Base-by-base conservation (phyloP, 1,139 yeast species). In the Saccharomyces hybrid region DNA sequence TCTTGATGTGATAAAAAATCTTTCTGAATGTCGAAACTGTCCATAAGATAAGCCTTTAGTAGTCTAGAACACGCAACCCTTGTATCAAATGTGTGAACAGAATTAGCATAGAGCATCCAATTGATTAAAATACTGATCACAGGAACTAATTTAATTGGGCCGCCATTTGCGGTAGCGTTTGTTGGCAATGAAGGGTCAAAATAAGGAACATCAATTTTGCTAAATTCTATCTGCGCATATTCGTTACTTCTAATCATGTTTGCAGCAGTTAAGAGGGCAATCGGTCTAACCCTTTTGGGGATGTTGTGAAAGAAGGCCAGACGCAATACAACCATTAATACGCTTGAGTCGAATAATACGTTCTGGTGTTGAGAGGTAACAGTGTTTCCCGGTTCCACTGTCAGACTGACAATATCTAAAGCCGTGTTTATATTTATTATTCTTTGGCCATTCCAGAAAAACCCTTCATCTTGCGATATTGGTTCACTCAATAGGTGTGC, bases 121-220 rank as follows among this genome's bases (percentile, higher is more conserved):
- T 87, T 85, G 42, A 91, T 68, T 52, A 93, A 74, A 0, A 95
- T 90, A 42, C 80, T 77, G 0, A 88, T 77, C 0, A 88, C 95
- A 0, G 97, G 95, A 8, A 73, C 64, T 14, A 63, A 52, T 7
- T 48, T 38, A 9, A 19, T 19, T 38, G 44, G 24, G 4, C 34
- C n/a, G 2, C 64, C 64, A 16, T 65, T 69, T 47, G 62, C 57
- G 26, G 62, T 63, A 1, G 62, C 49, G 53, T 62, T 46, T 29
- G 54, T 46, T 1, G 89, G 88, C 57, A 86, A 70, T n/a, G 88
- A 78, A 7, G 96, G 90, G 66, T 90, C 97, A 57, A 90, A 75
- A 65, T 84, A 88, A 0, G 99, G 99, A 4, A 93, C 96, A 68
- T 93, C 98, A 24, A 91, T 84, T 55, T 82, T 83, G 2, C 90